A percentile compares a stretch with the other conserved stretches of the same genome.
phyloP scores from a whole-genome alignment of 139 green algal genomes.

The Chlamydomonas sp. region DNA sequence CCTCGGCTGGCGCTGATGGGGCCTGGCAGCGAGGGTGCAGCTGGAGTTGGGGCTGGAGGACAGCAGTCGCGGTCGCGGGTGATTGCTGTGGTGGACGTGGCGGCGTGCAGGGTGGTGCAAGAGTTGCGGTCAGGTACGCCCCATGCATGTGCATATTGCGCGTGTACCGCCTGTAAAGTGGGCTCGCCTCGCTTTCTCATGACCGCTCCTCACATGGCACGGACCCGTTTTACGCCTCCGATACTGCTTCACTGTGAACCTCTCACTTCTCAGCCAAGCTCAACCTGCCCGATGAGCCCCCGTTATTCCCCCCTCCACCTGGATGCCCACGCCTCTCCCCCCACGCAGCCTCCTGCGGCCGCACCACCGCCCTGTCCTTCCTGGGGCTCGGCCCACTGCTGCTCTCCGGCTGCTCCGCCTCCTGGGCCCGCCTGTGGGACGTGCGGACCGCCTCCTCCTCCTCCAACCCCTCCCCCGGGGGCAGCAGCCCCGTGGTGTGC shows the following conservation, averaged over 20 bases:
- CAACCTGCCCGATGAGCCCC: no score
- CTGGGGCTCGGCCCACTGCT: slow-evolving; percentile 19
- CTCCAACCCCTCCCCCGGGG: no score
- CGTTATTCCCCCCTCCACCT: no score
- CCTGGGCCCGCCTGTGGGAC: slow-evolving; percentile 33
- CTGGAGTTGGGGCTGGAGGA: no score
- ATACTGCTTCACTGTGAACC: no score
- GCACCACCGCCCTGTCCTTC: slow-evolving; percentile 9
- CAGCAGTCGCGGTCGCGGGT: background rate
- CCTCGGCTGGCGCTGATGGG: background rate
- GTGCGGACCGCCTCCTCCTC: background rate
- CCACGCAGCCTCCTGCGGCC: slow-evolving; percentile 4
- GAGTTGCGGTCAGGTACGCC: slow-evolving; percentile 15
- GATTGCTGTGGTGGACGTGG: slow-evolving; percentile 20
- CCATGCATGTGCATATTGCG: background rate
- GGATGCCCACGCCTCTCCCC: background rate
- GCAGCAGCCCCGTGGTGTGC: background rate
- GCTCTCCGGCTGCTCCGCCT: slow-evolving; percentile 7
- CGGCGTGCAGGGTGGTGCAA: background rate
- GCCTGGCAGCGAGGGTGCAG: no score
- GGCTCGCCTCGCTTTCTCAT: no score
- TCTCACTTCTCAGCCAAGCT: no score
- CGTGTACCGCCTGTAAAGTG: background rate
- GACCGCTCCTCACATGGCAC: no score
- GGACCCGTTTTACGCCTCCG: no score